Evolutionary conservation across 23 red algal genomes (phyloP), one percentile per base, ranked within the genome.

Genomic region (Pyropia haitanensis): DNA sequence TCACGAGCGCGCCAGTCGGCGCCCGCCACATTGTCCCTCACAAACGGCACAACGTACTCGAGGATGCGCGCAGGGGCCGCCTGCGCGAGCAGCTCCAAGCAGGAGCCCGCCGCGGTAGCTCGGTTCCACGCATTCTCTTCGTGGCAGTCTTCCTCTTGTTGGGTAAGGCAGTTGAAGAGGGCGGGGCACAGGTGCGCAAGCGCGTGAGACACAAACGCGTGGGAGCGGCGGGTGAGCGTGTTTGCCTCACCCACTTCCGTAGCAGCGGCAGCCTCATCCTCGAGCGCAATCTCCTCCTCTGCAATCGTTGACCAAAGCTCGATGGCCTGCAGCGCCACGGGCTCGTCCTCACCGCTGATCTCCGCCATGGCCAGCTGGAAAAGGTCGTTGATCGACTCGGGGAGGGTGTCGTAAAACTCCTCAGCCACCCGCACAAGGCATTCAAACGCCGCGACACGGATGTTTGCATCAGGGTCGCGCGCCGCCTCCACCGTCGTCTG

Each of bases 241-340:
- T 21, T 76, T 49, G 58, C 34, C 15, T 63, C 39, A 21, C 73
- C 48, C 26, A 61, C 58, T 75, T 86, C 78, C 4, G 46, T 65
- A 23, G 48, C 57, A 59, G 80, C 52, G 21, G 81, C 77, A 4
- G 20, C 64, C 58, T 98, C 94, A 32, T 83, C 77, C 33, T 74
- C 54, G 50, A 86, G 76, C 19, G 67, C 59, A 48, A 89, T 58
- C 67, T 98, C 94, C 24, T 90, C 94, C 49, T 98, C 94, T 48
- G 94, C 84, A 50, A 98, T 81, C 14, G 94, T 87, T 27, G 70
- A 71, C 94, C 94, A 98, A 51, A 98, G 91, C 68, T 98, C 94
- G 68, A 98, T 98, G 27, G 78, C 94, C 62, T 98, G 94, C 69
- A 98, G 61, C 56, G 94, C 94, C 2, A 90, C 79, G 14, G 73